Evolutionary conservation across 805 yeast species (phyloP).

Genomic region (Brettanomyces sp.): DNA sequence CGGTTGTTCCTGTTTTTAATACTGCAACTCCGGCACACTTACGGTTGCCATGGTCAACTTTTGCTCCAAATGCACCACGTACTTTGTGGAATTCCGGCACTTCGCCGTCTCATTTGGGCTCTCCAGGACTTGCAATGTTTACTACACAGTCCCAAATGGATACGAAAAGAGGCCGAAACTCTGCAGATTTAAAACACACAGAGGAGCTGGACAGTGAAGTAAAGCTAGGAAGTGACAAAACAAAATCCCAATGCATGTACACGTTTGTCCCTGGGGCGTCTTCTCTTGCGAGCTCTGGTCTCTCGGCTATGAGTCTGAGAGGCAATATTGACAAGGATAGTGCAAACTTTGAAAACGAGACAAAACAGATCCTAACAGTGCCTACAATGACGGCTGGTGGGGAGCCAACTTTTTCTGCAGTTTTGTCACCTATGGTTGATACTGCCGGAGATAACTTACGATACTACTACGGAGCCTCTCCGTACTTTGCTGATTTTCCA

Average conservation of each 20-base stretch:
- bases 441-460: neutral
- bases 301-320: neutral
- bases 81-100: neutral
- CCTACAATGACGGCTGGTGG: neutral
- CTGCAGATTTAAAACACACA: neutral
- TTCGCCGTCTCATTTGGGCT: neutral
- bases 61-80: neutral
- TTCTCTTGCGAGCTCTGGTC: neutral
- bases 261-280: neutral
- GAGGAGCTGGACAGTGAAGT: neutral
- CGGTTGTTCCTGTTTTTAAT: conserved; percentile 19
- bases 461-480: conserved; percentile 3
- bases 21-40: neutral
- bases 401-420: neutral
- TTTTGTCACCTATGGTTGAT: neutral
- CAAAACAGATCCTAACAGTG: neutral
- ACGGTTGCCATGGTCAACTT: neutral
- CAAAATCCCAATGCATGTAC: neutral
- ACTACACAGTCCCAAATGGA: neutral
- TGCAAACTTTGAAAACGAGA: neutral
- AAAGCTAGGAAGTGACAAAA: neutral
- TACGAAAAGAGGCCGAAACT: neutral
- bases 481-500: conserved; percentile 5
- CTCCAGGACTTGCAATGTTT: neutral
- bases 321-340: neutral